These are phyloP conservation scores for Lyophyllum shimeji DNA, from an alignment of 768 basidiomycete species.

Conservation along the genomic window DNA sequence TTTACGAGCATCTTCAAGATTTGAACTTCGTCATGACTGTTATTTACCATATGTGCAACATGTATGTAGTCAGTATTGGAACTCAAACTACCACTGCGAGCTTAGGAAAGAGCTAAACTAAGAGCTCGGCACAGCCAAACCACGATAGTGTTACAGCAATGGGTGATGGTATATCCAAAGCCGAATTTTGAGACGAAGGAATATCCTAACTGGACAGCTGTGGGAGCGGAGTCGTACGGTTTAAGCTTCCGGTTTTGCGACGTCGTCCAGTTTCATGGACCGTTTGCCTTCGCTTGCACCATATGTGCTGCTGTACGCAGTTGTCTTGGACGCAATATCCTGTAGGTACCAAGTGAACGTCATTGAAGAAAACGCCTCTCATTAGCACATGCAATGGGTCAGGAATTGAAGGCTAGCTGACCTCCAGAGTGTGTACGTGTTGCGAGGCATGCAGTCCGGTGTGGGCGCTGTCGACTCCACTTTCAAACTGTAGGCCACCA, in stretches of 20 bases:
- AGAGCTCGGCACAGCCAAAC: too few species aligned
- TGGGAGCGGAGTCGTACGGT: not conserved
- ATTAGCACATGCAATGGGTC: not conserved
- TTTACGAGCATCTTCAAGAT: not conserved
- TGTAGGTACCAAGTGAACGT: not conserved
- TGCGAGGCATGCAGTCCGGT: not conserved
- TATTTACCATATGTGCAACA: not conserved
- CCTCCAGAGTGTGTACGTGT: not conserved
- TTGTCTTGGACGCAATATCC: not conserved
- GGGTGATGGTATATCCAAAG: too few species aligned
- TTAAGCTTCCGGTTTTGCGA: not conserved
- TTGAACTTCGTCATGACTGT: not conserved
- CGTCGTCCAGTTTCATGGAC: not conserved
- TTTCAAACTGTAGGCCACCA: not conserved
- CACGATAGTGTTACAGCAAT: too few species aligned
- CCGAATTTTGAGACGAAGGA: too few species aligned
- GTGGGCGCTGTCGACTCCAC: not conserved
- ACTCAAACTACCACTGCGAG: not conserved
- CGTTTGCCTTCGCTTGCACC: not conserved
- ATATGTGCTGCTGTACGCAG: not conserved
- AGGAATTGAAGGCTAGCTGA: not conserved
- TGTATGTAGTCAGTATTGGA: conserved; percentile 3
- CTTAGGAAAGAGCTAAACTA: too few species aligned
- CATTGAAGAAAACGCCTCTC: too few species aligned
- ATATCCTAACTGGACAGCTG: not conserved